Evolutionary conservation across 1,284 basidiomycete genomes (phyloP), one percentile per base, ranked within the genome.

Genomic region (Neotropicomus parvogracilis): DNA sequence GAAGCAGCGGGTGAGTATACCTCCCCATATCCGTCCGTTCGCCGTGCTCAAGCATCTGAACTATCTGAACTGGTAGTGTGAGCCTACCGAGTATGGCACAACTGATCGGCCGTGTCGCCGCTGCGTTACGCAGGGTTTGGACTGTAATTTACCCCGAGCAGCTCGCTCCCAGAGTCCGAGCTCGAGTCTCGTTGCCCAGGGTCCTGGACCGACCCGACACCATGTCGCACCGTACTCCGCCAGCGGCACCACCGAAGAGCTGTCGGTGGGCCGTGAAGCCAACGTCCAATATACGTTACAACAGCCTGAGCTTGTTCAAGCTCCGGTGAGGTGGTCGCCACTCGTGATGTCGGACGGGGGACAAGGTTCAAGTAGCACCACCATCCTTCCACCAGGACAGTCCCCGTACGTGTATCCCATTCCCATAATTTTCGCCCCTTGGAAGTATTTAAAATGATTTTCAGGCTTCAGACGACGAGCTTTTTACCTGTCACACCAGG

Each of bases 151-250:
- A 19, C 5, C 48, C 31, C 49, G 45, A 20, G 35, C 4, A 19
- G 32, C 56, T 29, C 61, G 52, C 27, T 62, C 60, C 27, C 54
- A 54, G 48, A 65, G 63, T 37, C 63, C 60, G 37, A 46, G 54
- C 43, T 42, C 48, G 16, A 46, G 43, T 16, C 24, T 40, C 38
- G 34, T 48, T 36, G 39, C 4, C 28, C 61, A 60, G 29, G 57
- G 32, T 13, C 11, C 36, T 43, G 58, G 43, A 32, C 40, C 48
- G 10, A 43, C 29, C 34, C 54, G 16, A 47, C 38, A 44, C 35
- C n/a, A 20, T 21, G n/a, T 16, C 27, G 13, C 29, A 40, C 33
- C 41, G 34, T 49, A 43, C 28, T 33, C 46, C n/a, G 32, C 46
- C 32, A 40, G 46, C 31, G 46, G 49, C 44, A 35, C 36, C 29